These are phyloP conservation scores for Cinchona pubescens DNA, from an alignment of 257 asterid genomes.

Conservation along the genomic window DNA sequence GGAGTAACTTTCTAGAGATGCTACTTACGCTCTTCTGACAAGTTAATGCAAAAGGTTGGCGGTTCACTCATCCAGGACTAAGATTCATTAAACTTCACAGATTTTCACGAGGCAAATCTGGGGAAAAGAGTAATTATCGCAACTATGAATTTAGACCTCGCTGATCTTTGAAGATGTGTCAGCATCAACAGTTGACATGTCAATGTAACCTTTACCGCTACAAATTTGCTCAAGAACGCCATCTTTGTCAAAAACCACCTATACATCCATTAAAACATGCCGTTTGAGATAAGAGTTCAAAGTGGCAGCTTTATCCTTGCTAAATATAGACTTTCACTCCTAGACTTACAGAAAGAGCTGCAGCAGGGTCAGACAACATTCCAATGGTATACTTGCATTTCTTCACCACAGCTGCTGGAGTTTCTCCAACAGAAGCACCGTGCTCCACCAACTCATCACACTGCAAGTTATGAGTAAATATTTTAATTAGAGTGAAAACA, in stretches of 20 bases:
- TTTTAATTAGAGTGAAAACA: neutral
- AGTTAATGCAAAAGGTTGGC: too few species aligned
- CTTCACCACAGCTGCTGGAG: constrained; percentile 84
- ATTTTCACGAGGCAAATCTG: neutral
- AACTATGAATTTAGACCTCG: constrained; percentile 43
- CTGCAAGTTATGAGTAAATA: constrained; percentile 38
- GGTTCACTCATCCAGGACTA: neutral
- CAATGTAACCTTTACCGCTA: constrained; percentile 82
- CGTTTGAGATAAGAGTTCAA: constrained; percentile 7
- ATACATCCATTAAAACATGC: constrained; percentile 12
- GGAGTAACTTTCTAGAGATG: neutral
- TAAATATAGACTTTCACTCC: neutral
- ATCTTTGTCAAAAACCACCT: constrained; percentile 84
- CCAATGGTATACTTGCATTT: constrained; percentile 96
- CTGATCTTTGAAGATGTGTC: constrained; percentile 85
- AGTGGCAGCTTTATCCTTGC: neutral
- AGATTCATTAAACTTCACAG: neutral
- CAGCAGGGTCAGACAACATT: constrained; percentile 93
- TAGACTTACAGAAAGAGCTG: constrained; percentile 82
- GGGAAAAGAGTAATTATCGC: neutral
- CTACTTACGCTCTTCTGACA: neutral
- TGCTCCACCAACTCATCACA: constrained; percentile 88
- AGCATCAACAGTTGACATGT: constrained; percentile 98
- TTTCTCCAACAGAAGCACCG: constrained; percentile 80
- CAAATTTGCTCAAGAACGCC: constrained; percentile 84